Evolutionary conservation across 2,329 filamentous ascomycete species (phyloP).

Genomic region (Geosmithia flava): DNA sequence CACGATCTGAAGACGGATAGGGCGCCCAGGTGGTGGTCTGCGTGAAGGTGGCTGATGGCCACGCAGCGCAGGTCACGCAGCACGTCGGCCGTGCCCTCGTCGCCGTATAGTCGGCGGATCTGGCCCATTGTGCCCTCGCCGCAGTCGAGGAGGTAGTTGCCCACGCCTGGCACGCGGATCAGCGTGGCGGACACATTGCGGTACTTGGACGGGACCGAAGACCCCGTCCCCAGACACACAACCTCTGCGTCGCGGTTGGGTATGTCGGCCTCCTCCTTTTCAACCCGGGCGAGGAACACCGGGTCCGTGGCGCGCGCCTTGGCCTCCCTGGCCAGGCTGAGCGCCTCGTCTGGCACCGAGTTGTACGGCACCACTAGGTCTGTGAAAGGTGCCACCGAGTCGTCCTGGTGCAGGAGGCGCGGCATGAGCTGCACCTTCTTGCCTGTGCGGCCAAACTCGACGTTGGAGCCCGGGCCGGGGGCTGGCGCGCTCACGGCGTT

Average conservation of each 20-base stretch:
- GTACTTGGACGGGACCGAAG: slow-evolving; percentile 80
- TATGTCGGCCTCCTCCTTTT: slow-evolving; percentile 47
- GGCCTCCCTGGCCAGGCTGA: slow-evolving; percentile 38
- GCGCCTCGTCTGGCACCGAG: slow-evolving; percentile 12
- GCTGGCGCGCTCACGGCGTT: slow-evolving; percentile 25
- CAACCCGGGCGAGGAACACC: slow-evolving; percentile 34
- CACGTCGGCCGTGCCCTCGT: slow-evolving; percentile 53
- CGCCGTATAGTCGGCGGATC: slow-evolving; percentile 59
- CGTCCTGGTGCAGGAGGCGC: slow-evolving; percentile 28
- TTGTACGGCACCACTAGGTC: slow-evolving; percentile 24
- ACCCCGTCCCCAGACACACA: slow-evolving; percentile 81
- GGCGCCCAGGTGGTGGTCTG: slow-evolving; percentile 87
- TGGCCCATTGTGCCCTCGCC: slow-evolving; percentile 91
- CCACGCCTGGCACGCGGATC: slow-evolving; percentile 68
- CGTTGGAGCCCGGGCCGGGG: slow-evolving; percentile 9
- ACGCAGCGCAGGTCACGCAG: slow-evolving; percentile 69
- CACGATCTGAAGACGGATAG: slow-evolving; percentile 73
- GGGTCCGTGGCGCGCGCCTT: slow-evolving; percentile 24
- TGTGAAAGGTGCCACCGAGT: slow-evolving; percentile 28
- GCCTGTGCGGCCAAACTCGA: slow-evolving; percentile 29
- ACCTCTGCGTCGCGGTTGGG: slow-evolving; percentile 70
- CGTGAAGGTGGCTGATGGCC: slow-evolving; percentile 92
- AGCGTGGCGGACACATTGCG: slow-evolving; percentile 89
- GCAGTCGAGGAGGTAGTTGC: slow-evolving; percentile 83
- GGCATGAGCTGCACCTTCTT: slow-evolving; percentile 34